Base-by-base conservation (phyloP, 2,329 filamentous ascomycete species). In the Calycina marina region DNA sequence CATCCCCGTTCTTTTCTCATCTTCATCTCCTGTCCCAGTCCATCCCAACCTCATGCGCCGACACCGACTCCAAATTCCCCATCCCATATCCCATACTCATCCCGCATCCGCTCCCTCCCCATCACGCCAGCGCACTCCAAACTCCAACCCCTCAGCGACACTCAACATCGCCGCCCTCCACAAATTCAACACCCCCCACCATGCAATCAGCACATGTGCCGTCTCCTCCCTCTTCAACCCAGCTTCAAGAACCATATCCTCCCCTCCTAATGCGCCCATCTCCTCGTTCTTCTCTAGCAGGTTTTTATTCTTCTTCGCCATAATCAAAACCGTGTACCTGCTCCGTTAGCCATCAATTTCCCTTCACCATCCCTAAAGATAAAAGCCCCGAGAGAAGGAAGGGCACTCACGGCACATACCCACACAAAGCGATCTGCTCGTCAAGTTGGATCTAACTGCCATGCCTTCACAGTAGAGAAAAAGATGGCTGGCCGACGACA, bases 171-270 rank as follows among this genome's bases (percentile, higher is more conserved):
- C 33, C 2, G 55, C 53, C 12, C 64, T 47, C 4, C 51, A 59
- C 20, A 72, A 40, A 43, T 72, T 72, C 43, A 71, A 45, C 30
- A 58, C 52, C 3, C 57, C 67, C 69, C 69, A 75, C 36, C 53
- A 55, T 43, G 73, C 67, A 22, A 74, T 57, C 42, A 73, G 48
- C 36, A 53, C 57, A 49, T 69, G 65, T 5, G 57, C 56, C 0
- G 56, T 63, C 52, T 65, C 61, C 49, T 65, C 58, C 22, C 22
- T 14, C 16, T 44, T 47, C 17, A 56, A 43, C 4, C 52, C 56
- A 4, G 47, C 44, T 35, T 63, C 62, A 2, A 47, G 49, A 12
- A 57, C 49, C 34, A 42, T 44, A 34, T 60, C 58, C 15, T 50
- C 51, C 27, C 58, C 41, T 8, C 49, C 54, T 10, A 55, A 43